Evolutionary conservation across 73 alveolate species (phyloP).

Genomic region (Tetrahymena elliotti): DNA sequence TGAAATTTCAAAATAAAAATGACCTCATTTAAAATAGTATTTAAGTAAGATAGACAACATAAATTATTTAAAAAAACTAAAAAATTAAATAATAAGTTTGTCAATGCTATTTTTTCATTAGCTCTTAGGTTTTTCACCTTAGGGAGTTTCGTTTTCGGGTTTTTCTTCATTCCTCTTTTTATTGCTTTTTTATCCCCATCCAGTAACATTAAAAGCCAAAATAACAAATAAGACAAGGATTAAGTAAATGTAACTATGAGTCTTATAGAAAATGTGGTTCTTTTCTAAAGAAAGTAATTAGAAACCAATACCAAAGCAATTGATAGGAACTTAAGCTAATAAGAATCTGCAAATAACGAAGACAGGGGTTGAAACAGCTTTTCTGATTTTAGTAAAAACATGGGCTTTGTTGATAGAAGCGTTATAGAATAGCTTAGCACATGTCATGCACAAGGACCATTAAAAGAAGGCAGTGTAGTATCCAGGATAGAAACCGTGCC

Average conservation of each 20-base stretch:
- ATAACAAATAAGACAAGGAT: background rate
- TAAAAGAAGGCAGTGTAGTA: slow-evolving; percentile 76
- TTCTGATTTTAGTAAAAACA: background rate
- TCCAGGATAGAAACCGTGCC: slow-evolving; percentile 98
- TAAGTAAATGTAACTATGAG: background rate
- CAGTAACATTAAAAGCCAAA: slow-evolving; percentile 11
- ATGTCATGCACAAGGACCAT: slow-evolving; percentile 4
- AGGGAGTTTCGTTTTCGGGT: background rate
- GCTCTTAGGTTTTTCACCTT: background rate
- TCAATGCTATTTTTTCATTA: background rate
- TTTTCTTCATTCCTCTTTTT: background rate
- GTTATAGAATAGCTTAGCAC: slow-evolving; percentile 2
- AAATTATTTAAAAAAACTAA: background rate
- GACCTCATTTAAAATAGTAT: too few relatives aligned
- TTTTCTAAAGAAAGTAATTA: background rate
- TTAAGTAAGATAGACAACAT: too few relatives aligned
- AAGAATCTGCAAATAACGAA: background rate
- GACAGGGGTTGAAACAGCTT: background rate
- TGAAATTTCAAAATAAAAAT: too few relatives aligned
- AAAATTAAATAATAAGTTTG: background rate
- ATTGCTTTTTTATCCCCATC: slow-evolving; percentile 19
- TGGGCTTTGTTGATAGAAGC: background rate
- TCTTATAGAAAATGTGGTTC: background rate
- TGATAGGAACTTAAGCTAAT: slow-evolving; percentile 1
- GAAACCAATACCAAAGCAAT: slow-evolving; percentile 27